Base-by-base conservation (phyloP, 2,329 filamentous ascomycete genomes). In the Colletotrichum siamense region DNA sequence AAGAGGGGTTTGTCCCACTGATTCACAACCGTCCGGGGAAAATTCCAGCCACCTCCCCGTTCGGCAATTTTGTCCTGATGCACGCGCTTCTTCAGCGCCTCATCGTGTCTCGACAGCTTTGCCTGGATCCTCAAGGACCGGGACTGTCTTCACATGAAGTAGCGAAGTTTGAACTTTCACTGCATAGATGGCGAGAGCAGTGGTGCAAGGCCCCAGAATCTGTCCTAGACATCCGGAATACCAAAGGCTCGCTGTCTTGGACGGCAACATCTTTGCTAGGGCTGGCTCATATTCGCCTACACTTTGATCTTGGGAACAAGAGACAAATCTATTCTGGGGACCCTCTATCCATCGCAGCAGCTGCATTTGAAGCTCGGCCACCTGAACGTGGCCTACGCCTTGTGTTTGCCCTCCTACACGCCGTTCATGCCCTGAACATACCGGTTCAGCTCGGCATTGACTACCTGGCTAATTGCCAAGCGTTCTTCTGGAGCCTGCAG, bases 401-500 rank as follows among this genome's bases (percentile, higher is more conserved):
- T 13, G 64, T 63, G 13, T 52, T 59, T 22, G 49, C 70, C 32
- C 32, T 68, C 16, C 28, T 72, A 5, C 70, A 72, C 32, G 49
- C 70, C 8, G 70, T 72, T 34, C 62, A 72, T 34, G 70, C 70
- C 9, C 28, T 72, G 16, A 73, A 62, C 16, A 73, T 73, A 22
- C 71, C 66, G 9, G 57, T 69, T 10, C 55, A 63, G 30, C 55
- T 69, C 55, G 71, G 71, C 24, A 69, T 69, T 16, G 30, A 61
- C 18, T 73, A 68, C 15, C 52, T 69, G 32, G 55, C 55, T 8
- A 36, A 57, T 30, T 73, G 71, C 12, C 71, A 55, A 13, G 39
- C 71, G 16, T 73, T 73, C 36, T 63, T 69, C 55, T 73, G 71
- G 71, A 69, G 65, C 32, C 32, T 73, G 34, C 30, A 73, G 15